Evolutionary conservation across 1,139 yeast genomes (phyloP).

Genomic region (Lodderomyces oxycetoniae): DNA sequence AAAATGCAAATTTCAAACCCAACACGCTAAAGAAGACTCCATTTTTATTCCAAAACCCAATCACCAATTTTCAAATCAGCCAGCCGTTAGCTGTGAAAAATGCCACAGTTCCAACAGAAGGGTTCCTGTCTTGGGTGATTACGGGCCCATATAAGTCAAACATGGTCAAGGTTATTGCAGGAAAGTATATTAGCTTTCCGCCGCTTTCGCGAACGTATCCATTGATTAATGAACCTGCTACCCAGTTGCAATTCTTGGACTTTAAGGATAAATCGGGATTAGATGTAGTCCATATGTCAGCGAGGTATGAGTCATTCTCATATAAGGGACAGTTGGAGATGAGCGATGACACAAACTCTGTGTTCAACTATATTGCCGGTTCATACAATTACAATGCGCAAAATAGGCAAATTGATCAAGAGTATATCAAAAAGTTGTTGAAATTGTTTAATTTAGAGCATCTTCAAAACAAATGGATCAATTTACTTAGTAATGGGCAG

Average conservation of each 20-base stretch:
- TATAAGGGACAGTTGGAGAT: conserved; percentile 51
- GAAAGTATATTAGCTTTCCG: conserved; percentile 47
- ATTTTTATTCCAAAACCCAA: conserved; percentile 20
- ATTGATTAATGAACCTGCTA: conserved; percentile 28
- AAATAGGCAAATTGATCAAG: conserved; percentile 15
- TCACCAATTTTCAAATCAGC: conserved; percentile 23
- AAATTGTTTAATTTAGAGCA: conserved; percentile 52
- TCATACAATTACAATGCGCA: conserved; percentile 45
- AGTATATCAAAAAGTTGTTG: conserved; percentile 39
- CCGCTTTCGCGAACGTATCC: conserved; percentile 55
- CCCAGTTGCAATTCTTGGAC: conserved; percentile 40
- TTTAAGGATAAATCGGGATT: conserved; percentile 53
- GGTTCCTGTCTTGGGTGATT: conserved; percentile 25
- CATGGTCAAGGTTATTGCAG: conserved; percentile 30
- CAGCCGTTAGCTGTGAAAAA: conserved; percentile 4
- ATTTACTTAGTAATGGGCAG: conserved; percentile 90
- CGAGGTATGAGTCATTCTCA: conserved; percentile 75
- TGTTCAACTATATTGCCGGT: conserved; percentile 51
- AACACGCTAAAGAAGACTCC: conserved; percentile 11
- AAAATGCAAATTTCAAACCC: conserved; percentile 13
- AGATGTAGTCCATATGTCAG: conserved; percentile 76
- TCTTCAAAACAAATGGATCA: conserved; percentile 68
- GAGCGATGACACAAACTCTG: conserved; percentile 74
- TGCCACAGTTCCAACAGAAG: conserved; percentile 11
- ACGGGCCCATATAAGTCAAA: conserved; percentile 34